Conservation (phyloP, 2,329 filamentous ascomycete genomes). For the Hypoxylon sp. region DNA sequence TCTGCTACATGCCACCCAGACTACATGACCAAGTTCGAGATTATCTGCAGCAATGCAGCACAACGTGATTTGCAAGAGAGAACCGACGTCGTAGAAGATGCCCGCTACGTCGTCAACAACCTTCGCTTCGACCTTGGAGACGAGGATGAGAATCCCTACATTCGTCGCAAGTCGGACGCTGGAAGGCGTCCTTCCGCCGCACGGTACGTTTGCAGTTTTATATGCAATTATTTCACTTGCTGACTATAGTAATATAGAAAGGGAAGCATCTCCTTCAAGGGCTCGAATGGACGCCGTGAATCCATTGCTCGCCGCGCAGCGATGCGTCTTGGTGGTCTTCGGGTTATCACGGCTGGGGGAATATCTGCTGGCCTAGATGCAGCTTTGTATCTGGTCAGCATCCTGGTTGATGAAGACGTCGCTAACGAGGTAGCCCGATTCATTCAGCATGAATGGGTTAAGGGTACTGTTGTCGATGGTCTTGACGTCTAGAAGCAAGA, state of each 20-base stretch:
- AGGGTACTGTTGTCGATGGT: slow-evolving; percentile 86
- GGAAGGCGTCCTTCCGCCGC: slow-evolving; percentile 73
- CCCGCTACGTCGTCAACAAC: slow-evolving; percentile 91
- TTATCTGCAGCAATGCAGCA: slow-evolving; percentile 80
- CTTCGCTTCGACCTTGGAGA: slow-evolving; percentile 87
- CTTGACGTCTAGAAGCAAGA: slow-evolving; percentile 77
- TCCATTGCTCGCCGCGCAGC: slow-evolving; percentile 83
- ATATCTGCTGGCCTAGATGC: slow-evolving; percentile 87
- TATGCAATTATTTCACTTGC: slow-evolving; percentile 21
- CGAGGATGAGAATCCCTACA: slow-evolving; percentile 86
- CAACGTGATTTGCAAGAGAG: slow-evolving; percentile 79
- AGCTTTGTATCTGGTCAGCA: slow-evolving; percentile 85
- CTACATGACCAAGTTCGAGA: slow-evolving; percentile 84
- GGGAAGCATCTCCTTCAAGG: slow-evolving; percentile 86
- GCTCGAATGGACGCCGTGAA: slow-evolving; percentile 81
- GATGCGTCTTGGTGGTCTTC: slow-evolving; percentile 77
- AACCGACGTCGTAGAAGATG: slow-evolving; percentile 85
- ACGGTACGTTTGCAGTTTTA: slow-evolving; percentile 61
- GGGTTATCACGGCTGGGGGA: slow-evolving; percentile 86
- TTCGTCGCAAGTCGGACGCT: slow-evolving; percentile 79
- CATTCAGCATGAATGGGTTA: slow-evolving; percentile 88
- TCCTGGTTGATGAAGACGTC: slow-evolving; percentile 82
- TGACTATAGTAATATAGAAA: slow-evolving; percentile 68
- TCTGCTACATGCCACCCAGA: slow-evolving; percentile 88
- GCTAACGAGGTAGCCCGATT: slow-evolving; percentile 81